Evolutionary conservation across 257 asterid species (phyloP), one percentile per base, ranked within the genome.

Genomic region (Forsythia suspensa): DNA sequence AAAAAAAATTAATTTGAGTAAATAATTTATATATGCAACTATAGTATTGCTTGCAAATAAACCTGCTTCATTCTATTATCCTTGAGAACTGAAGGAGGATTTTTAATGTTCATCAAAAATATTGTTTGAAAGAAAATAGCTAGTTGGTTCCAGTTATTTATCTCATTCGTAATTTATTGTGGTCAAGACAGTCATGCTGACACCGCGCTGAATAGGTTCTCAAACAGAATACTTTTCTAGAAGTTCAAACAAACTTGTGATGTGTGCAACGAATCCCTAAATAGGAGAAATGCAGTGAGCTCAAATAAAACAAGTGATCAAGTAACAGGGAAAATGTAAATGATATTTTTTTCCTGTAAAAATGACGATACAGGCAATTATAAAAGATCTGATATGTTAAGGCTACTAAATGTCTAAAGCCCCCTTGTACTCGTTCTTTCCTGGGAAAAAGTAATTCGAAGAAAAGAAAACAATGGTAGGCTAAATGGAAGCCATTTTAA

Each of bases 391-490:
- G 59, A 57, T 46, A 69, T 44, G 68, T 38, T 65, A 74, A 51
- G 46, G 63, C n/a, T 39, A 37, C 42, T 37, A 24, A 37, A 21
- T 15, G n/a, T 11, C 70, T 69, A 44, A 38, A 75, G 37, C 29
- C 12, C 70, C 39, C n/a, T 29, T 29, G 70, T 40, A 24, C 52
- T 3, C 8, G 71, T 37, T 12, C 46, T 36, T 63, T 51, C 52
- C 40, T 29, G 65, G 51, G 43, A 52, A 74, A 40, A 40, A 52
- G 71, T 39, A 42, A 39, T 38, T 24, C 51, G 1, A 36, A 48
- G 61, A 74, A 68, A 12, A 20, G 61, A 55, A n/a, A n/a, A 70
- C 43, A 75, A 59, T 70, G 39, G 40, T 16, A 68, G 70, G 70
- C 46, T 15, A 8, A 20, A 44, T 7, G 42, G 46, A 37, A 43